Evolutionary conservation across 441 rosid species (phyloP).

Genomic region (Syzygium syzygioides): DNA sequence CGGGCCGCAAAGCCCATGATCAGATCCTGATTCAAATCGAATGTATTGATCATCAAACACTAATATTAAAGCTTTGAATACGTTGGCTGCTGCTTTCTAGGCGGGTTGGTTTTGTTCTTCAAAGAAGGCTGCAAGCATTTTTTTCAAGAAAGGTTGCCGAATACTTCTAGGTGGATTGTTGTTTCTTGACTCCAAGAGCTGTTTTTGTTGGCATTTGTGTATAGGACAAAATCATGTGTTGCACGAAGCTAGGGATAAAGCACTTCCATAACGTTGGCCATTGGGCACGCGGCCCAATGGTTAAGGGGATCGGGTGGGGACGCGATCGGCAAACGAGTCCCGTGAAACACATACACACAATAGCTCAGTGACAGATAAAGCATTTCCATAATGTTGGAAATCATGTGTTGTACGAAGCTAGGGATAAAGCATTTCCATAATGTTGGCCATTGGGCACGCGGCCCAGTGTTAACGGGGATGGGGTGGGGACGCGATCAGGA

Average conservation of each 20-base stretch:
- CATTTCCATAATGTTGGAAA: too few species aligned
- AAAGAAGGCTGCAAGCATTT: too few species aligned
- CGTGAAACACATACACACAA: too few species aligned
- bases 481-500: background rate
- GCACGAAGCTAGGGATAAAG: background rate
- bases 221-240: background rate
- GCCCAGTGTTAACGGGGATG: background rate
- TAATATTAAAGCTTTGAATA: background rate
- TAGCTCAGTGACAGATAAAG: too few species aligned
- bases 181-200: background rate
- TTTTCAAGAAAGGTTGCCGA: background rate
- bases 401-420: background rate
- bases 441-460: background rate
- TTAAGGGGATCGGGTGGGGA: background rate
- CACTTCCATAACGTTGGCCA: background rate
- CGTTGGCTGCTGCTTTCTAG: background rate
- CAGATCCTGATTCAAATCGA: background rate
- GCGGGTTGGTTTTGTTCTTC: background rate
- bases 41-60: background rate
- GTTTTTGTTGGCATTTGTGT: background rate
- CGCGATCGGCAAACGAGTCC: background rate
- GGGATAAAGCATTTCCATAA: background rate
- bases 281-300: background rate
- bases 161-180: background rate
- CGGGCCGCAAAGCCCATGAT: background rate